Evolutionary conservation across 2,329 filamentous ascomycete species (phyloP), one percentile per base, ranked within the genome.

Genomic region (Albophoma yamanashiensis): DNA sequence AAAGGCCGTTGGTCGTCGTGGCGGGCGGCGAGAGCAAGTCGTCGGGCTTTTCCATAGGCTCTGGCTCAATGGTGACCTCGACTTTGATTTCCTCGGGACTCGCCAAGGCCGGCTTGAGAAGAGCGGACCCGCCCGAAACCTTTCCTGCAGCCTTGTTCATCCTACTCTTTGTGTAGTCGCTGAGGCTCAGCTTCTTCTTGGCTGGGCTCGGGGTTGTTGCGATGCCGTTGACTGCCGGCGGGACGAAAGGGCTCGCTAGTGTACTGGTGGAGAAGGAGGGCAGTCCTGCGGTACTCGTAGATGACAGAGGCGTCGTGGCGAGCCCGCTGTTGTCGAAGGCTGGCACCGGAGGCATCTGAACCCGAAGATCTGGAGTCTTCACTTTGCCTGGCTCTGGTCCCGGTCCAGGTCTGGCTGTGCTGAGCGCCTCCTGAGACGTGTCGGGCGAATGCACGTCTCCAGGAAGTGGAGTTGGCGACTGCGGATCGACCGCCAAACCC

Each of bases 161-260:
- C 57, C 82, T 76, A 63, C 80, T 83, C 69, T 83, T 85, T 11
- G 78, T 82, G 66, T 88, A 88, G 67, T 88, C 85, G 66, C 84
- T 87, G 2, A 88, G 70, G 63, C 83, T 87, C 43, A 88, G 73
- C 70, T 87, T 88, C 76, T 88, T 88, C 72, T 86, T 87, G 39
- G 84, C 75, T 2, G 85, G 85, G 63, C 83, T 87, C 3, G 83
- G 82, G 27, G 78, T 76, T 12, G 76, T 76, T 7, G 69, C 70
- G 11, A 75, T 65, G 17, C 79, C 77, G 60, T 80, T 82, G 40
- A 76, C 67, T 0, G 73, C 65, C 0, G 76, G 63, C 8, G 75
- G 67, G 4, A 73, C 67, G 58, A 84, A 80, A 0, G 80, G 74
- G 55, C 72, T 79, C 0, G 76, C 64, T 39, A 77, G 67, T 58